Conservation (phyloP, 192 early-diverging fungal genomes). For the Backusella tuberculispora region DNA sequence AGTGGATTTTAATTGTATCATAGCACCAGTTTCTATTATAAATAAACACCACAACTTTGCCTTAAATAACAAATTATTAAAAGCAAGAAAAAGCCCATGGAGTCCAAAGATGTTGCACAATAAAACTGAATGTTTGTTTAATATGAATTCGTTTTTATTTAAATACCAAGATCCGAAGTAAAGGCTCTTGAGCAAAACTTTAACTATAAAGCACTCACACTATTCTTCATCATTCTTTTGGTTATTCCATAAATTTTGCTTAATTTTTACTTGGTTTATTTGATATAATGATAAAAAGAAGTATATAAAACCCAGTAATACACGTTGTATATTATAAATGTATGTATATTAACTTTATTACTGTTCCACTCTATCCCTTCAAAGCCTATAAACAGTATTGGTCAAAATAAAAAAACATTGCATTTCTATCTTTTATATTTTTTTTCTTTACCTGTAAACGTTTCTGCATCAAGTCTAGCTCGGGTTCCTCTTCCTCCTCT, state of each 20-base stretch:
- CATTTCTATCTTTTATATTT: not conserved
- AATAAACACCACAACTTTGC: no score
- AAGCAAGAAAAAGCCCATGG: no score
- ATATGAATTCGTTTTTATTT: no score
- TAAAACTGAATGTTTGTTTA: no score
- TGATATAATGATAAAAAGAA: not conserved
- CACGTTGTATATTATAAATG: not conserved
- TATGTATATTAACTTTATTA: not conserved
- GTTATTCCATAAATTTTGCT: not conserved
- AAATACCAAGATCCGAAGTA: not conserved
- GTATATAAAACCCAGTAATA: not conserved
- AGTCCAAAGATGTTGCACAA: not conserved
- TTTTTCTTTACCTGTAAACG: constrained; percentile 81
- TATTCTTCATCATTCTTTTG: no score
- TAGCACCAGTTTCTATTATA: no score
- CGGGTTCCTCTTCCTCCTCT: constrained; percentile 71
- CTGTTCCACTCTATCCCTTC: constrained; percentile 25
- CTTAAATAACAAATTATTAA: no score
- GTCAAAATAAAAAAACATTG: not conserved
- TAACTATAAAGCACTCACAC: not conserved
- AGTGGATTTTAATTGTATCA: no score
- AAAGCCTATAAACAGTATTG: constrained; percentile 30
- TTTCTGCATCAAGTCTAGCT: constrained; percentile 83
- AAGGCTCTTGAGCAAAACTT: not conserved
- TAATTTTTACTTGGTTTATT: not conserved